phyloP scores from a whole-genome alignment of 2,329 filamentous ascomycete species.

The Pyrenophora tritici-repentis region DNA sequence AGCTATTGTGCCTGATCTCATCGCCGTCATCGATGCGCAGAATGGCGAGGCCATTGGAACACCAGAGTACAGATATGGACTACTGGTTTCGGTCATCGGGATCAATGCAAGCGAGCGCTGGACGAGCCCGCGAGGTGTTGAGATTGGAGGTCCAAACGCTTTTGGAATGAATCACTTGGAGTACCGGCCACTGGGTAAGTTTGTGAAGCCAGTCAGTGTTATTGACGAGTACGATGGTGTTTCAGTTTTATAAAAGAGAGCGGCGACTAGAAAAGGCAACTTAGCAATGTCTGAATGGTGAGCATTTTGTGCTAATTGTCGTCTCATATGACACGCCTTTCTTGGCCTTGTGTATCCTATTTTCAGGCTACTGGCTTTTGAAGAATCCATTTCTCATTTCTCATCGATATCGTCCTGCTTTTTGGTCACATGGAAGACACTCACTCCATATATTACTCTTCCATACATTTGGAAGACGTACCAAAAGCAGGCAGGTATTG shows the following conservation, averaged over 20 bases:
- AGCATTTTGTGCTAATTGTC: too few species aligned
- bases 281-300: too few species aligned
- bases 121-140: constrained; percentile 56
- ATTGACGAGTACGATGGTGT: constrained; percentile 54
- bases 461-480: too few species aligned
- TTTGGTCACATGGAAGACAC: too few species aligned
- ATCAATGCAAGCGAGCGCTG: constrained; percentile 61
- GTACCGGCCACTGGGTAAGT: constrained; percentile 58
- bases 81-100: constrained; percentile 58
- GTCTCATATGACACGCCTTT: too few species aligned
- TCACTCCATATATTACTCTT: too few species aligned
- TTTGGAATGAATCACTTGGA: constrained; percentile 56
- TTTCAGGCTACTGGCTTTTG: too few species aligned
- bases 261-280: neutral
- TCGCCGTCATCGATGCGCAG: constrained; percentile 55
- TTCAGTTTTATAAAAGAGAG: too few species aligned
- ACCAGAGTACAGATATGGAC: constrained; percentile 61
- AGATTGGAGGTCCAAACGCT: constrained; percentile 56
- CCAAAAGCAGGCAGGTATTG: too few species aligned
- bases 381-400: too few species aligned
- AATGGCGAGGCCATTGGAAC: constrained; percentile 58
- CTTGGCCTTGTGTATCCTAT: too few species aligned
- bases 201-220: constrained; percentile 60
- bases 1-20: constrained; percentile 57
- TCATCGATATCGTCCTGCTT: too few species aligned